A percentile compares a stretch with the other conserved stretches of the same genome.
These are phyloP conservation scores for Closterium sp. DNA, from an alignment of 139 green algal species.

Conservation along the genomic window DNA sequence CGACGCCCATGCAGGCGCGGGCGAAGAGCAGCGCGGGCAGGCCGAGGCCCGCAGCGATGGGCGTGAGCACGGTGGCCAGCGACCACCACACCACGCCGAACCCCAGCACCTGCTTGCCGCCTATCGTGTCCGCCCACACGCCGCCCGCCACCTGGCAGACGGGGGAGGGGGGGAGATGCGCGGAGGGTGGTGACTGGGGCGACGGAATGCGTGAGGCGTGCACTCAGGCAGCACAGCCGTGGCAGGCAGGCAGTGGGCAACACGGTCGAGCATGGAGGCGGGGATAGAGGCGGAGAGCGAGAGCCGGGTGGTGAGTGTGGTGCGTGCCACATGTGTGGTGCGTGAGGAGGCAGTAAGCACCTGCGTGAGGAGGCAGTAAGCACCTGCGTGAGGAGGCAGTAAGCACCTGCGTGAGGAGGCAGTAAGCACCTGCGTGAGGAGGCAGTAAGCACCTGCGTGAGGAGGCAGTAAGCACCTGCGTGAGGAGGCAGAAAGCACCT, in stretches of 20 bases:
- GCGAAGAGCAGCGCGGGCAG: slow-evolving; percentile 77
- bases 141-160: slow-evolving; percentile 79
- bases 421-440: too few relatives aligned
- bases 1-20: slow-evolving; percentile 89
- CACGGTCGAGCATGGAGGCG: too few relatives aligned
- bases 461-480: too few relatives aligned
- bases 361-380: not conserved
- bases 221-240: too few relatives aligned
- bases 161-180: not conserved
- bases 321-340: not conserved
- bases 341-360: not conserved
- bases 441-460: too few relatives aligned
- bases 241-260: too few relatives aligned
- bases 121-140: slow-evolving; percentile 86
- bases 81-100: slow-evolving; percentile 95
- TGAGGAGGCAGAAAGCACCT: slow-evolving; percentile 28
- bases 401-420: too few relatives aligned
- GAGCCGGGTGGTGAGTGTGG: not conserved
- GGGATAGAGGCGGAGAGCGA: too few relatives aligned
- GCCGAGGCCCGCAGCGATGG: slow-evolving; percentile 76
- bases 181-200: not conserved
- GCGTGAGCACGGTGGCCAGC: slow-evolving; percentile 86
- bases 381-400: not conserved
- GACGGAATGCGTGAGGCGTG: too few relatives aligned
- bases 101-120: slow-evolving; percentile 89